A percentile compares a stretch with the other conserved stretches of the same genome.
phyloP scores from a whole-genome alignment of 139 green algal species.

The Closterium sp. region DNA sequence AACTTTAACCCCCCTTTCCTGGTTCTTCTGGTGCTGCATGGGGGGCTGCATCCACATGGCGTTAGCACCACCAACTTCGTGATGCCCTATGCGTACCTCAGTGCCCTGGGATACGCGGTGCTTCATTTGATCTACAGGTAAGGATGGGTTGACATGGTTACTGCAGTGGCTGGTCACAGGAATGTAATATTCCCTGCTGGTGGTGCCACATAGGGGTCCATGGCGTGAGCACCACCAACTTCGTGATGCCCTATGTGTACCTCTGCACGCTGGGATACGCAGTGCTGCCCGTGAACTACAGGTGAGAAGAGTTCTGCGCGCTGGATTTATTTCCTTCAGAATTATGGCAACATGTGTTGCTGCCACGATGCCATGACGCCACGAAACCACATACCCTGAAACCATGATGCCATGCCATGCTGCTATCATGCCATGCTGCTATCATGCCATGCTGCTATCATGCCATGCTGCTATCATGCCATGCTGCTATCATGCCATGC shows the following conservation, averaged over 20 bases:
- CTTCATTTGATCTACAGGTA: too few species aligned
- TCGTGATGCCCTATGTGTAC: conserved; percentile 66
- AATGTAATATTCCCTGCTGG: too few species aligned
- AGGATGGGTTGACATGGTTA: too few species aligned
- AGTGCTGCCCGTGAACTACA: conserved; percentile 72
- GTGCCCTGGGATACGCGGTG: conserved; percentile 65
- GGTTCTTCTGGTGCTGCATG: conserved; percentile 75
- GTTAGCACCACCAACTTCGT: conserved; percentile 66
- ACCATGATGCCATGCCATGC: background rate
- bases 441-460: background rate
- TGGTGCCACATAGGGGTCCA: conserved; percentile 86
- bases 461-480: background rate
- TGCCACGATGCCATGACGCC: background rate
- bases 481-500: too few species aligned
- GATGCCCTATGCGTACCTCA: conserved; percentile 67
- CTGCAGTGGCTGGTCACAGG: too few species aligned
- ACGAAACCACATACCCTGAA: too few species aligned
- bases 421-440: background rate
- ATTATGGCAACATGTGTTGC: too few species aligned
- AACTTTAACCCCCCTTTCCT: conserved; percentile 68
- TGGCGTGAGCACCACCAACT: conserved; percentile 66
- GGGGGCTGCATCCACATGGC: conserved; percentile 74
- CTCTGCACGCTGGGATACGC: conserved; percentile 71
- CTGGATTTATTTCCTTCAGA: too few species aligned
- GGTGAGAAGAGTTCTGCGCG: conserved; percentile 13